Conservation (phyloP, 768 basidiomycete species). For the Boletus subcaerulescens region DNA sequence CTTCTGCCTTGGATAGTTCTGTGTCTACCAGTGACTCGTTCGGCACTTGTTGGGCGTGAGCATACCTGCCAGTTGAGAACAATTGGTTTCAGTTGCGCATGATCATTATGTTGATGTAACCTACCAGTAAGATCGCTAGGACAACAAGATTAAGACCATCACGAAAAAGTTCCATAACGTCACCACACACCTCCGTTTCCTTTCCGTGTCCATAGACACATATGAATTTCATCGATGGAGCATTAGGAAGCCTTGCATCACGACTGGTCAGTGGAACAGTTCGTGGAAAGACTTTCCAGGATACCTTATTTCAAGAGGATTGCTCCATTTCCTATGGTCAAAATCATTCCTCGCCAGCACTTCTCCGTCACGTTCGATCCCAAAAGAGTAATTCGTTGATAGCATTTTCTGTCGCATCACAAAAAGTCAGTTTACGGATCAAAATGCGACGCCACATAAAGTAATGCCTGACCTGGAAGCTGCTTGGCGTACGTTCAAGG, state of each 20-base stretch:
- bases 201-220: conserved; percentile 96
- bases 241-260: conserved; percentile 66
- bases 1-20: conserved; percentile 43
- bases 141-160: background rate
- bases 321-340: conserved; percentile 87
- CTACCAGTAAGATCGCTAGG: conserved; percentile 82
- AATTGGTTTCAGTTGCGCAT: background rate
- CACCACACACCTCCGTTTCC: conserved; percentile 73
- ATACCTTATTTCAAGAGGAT: conserved; percentile 80
- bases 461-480: conserved; percentile 64
- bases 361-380: conserved; percentile 74
- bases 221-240: conserved; percentile 88
- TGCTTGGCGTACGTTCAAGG: conserved; percentile 71
- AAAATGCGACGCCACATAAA: background rate
- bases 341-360: conserved; percentile 61
- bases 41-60: conserved; percentile 63
- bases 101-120: conserved; percentile 10
- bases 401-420: conserved; percentile 60
- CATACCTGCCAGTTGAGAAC: conserved; percentile 50
- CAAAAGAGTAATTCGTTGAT: conserved; percentile 80
- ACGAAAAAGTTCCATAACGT: background rate
- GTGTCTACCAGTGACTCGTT: conserved; percentile 54
- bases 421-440: background rate
- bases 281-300: background rate
- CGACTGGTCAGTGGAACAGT: background rate